Conservation (phyloP, 345 rosid genomes). For the Bretschneidera sinensis region DNA sequence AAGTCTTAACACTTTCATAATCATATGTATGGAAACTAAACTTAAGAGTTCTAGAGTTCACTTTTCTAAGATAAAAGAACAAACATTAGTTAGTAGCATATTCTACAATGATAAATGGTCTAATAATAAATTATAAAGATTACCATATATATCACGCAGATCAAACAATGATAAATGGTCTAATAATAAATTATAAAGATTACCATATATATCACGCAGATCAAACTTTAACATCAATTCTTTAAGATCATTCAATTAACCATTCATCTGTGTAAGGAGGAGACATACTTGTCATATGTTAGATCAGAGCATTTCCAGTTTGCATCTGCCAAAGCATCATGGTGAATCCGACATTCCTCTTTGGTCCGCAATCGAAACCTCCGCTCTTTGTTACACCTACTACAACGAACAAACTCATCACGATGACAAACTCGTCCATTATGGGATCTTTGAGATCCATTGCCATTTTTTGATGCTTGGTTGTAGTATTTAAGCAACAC, state of each 20-base stretch:
- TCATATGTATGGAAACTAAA: no score
- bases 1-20: no score
- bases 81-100: no score
- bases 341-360: constrained; percentile 79
- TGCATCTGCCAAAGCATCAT: constrained; percentile 69
- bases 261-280: background rate
- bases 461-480: constrained; percentile 56
- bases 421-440: constrained; percentile 67
- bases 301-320: constrained; percentile 81
- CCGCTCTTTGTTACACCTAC: constrained; percentile 73
- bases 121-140: no score
- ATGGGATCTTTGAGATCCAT: constrained; percentile 67
- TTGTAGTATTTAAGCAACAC: constrained; percentile 84
- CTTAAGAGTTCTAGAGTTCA: no score
- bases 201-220: no score
- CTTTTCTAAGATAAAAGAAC: no score
- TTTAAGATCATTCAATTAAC: no score
- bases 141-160: no score
- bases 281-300: constrained; percentile 69
- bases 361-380: constrained; percentile 74
- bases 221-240: background rate
- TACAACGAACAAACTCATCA: constrained; percentile 80
- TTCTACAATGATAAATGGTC: no score
- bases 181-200: no score
- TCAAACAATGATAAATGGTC: no score